phyloP scores from a whole-genome alignment of 2,329 filamentous ascomycete genomes.

The Colletotrichum limetticola region DNA sequence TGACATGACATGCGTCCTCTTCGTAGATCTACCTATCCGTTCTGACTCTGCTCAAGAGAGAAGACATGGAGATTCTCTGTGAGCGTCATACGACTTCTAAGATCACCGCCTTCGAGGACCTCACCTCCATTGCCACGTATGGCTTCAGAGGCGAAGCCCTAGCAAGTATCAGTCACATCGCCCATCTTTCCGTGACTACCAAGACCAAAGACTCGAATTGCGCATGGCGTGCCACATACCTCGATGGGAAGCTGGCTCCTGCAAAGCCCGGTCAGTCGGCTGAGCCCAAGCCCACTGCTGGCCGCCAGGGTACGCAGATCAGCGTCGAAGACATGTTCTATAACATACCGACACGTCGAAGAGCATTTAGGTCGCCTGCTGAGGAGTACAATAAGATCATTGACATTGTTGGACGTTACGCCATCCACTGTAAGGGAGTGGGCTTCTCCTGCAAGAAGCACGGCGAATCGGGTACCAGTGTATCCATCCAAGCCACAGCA shows the following conservation, averaged over 20 bases:
- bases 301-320: conserved; percentile 91
- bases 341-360: conserved; percentile 88
- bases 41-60: conserved; percentile 69
- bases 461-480: conserved; percentile 84
- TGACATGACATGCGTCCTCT: not conserved
- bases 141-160: conserved; percentile 97
- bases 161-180: conserved; percentile 98
- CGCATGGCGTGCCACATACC: conserved; percentile 91
- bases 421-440: conserved; percentile 90
- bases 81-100: conserved; percentile 98
- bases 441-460: conserved; percentile 98
- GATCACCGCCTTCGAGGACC: conserved; percentile 90
- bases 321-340: conserved; percentile 98
- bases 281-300: conserved; percentile 89
- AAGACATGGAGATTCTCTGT: conserved; percentile 91
- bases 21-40: not conserved
- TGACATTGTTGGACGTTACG: conserved; percentile 92
- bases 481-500: conserved; percentile 81
- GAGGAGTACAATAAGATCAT: conserved; percentile 99
- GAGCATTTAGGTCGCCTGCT: conserved; percentile 88
- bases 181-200: conserved; percentile 93
- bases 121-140: conserved; percentile 91
- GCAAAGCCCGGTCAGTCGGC: conserved; percentile 87
- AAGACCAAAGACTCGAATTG: conserved; percentile 88
- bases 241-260: conserved; percentile 82